Percentiles rank a stretch among this genome's conserved stretches.
Conservation (phyloP, 2,329 filamentous ascomycete genomes). For the Cryphonectria naterciae region DNA sequence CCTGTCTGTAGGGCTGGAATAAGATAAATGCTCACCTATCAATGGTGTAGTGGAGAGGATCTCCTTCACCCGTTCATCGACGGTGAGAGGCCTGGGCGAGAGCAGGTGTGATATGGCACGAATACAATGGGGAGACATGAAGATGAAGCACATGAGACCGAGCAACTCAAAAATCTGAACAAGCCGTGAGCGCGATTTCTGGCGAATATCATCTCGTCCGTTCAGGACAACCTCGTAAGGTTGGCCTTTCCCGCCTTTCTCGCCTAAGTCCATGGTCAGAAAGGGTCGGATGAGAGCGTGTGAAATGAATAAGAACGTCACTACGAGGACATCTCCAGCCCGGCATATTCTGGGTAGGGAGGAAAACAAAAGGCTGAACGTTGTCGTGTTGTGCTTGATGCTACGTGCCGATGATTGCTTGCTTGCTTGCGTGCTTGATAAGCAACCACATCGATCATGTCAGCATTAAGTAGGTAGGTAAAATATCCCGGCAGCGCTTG, state of each 20-base stretch:
- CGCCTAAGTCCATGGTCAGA: conserved; percentile 20
- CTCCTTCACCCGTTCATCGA: conserved; percentile 50
- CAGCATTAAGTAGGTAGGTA: too few species aligned
- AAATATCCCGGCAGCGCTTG: conserved; percentile 3
- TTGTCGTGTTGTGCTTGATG: neutral
- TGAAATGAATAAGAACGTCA: neutral
- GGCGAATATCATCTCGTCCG: conserved; percentile 21
- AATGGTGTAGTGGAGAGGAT: conserved; percentile 53
- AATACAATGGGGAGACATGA: conserved; percentile 20
- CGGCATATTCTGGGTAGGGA: neutral
- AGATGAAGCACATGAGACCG: conserved; percentile 8
- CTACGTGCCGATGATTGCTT: neutral
- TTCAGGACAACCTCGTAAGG: conserved; percentile 19
- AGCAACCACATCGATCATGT: neutral
- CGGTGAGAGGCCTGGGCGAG: conserved; percentile 32
- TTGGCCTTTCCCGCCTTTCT: conserved; percentile 25
- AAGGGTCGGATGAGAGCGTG: neutral
- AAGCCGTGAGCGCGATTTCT: conserved; percentile 3
- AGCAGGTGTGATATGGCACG: conserved; percentile 16
- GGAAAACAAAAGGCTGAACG: neutral
- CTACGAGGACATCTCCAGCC: neutral
- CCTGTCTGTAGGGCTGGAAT: neutral
- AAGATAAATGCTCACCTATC: conserved; percentile 47
- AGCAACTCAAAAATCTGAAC: conserved; percentile 1
- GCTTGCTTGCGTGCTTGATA: conserved; percentile 8